phyloP scores from a whole-genome alignment of 139 green algal species.

The Astrephomene gubernaculifera region DNA sequence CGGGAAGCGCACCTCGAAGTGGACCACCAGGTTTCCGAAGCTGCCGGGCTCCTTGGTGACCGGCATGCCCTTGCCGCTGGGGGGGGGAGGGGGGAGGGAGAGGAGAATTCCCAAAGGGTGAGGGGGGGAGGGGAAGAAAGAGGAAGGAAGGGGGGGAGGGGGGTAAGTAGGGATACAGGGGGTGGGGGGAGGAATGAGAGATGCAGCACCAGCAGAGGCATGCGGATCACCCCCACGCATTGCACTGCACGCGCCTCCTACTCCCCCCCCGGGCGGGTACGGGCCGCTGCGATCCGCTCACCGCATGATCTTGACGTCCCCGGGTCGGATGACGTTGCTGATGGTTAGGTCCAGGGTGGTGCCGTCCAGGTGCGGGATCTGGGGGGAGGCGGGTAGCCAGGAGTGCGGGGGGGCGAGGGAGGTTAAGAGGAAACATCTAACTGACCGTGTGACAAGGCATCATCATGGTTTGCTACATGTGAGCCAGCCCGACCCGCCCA shows the following conservation, averaged over 20 bases:
- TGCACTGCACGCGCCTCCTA: not conserved
- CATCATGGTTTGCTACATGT: too few relatives aligned
- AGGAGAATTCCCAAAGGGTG: not conserved
- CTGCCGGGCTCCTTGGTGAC: conserved; percentile 73
- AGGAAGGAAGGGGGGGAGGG: not conserved
- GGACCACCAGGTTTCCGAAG: conserved; percentile 81
- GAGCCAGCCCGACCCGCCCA: too few relatives aligned
- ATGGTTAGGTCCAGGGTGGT: conserved; percentile 64
- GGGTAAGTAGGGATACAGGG: not conserved
- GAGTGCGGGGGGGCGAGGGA: not conserved
- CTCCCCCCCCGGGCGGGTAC: not conserved
- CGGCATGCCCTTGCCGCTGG: conserved; percentile 89
- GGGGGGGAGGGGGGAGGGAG: not conserved
- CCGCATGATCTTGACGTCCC: conserved; percentile 52
- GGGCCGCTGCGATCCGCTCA: conserved; percentile 13
- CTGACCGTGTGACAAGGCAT: too few relatives aligned
- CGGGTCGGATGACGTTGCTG: conserved; percentile 58
- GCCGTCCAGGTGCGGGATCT: conserved; percentile 75
- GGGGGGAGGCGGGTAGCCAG: too few relatives aligned
- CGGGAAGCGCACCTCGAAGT: conserved; percentile 84
- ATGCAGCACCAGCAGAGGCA: not conserved
- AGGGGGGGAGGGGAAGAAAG: not conserved
- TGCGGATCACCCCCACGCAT: not conserved
- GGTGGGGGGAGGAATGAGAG: not conserved
- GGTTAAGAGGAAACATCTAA: too few relatives aligned